phyloP scores from a whole-genome alignment of 106 monocot species.

The Alisma plantagoaquatica region DNA sequence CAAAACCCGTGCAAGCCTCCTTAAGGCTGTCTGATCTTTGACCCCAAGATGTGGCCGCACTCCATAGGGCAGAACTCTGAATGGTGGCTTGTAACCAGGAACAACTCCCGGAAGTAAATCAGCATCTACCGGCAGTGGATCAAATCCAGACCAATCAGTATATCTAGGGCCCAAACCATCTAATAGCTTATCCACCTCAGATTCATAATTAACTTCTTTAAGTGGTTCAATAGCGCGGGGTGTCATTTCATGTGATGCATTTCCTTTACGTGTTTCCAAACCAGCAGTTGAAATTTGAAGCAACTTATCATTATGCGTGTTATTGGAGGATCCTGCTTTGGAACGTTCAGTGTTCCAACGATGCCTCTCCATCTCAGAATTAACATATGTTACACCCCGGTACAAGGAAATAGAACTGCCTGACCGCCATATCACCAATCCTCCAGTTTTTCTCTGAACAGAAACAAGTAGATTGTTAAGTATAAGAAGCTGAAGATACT shows the following conservation, averaged over 20 bases:
- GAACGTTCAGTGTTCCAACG: slow-evolving; percentile 10
- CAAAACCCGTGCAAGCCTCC: slow-evolving; percentile 68
- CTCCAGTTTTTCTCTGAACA: slow-evolving; percentile 97
- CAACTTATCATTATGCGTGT: slow-evolving; percentile 3
- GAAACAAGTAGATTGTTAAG: no score
- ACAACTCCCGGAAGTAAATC: slow-evolving; percentile 78
- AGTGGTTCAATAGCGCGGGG: slow-evolving; percentile 15
- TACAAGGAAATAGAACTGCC: slow-evolving; percentile 79
- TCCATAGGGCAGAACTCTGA: slow-evolving; percentile 86
- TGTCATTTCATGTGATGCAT: slow-evolving; percentile 18
- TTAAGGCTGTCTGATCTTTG: slow-evolving; percentile 62
- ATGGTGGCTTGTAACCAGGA: slow-evolving; percentile 73
- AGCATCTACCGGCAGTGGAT: slow-evolving; percentile 90
- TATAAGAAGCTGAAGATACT: no score
- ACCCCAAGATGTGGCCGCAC: slow-evolving; percentile 46
- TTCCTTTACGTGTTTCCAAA: no score
- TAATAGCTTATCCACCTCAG: no score
- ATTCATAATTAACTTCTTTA: no score
- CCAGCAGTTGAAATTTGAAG: neutral
- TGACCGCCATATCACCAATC: slow-evolving; percentile 87
- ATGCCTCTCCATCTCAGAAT: slow-evolving; percentile 20
- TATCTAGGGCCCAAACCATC: slow-evolving; percentile 78
- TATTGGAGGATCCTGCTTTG: slow-evolving; percentile 9
- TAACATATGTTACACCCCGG: slow-evolving; percentile 54
- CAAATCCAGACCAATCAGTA: slow-evolving; percentile 80